These are phyloP conservation scores for Phytophthora europaea DNA, from an alignment of 352 stramenopile species.

Conservation along the genomic window DNA sequence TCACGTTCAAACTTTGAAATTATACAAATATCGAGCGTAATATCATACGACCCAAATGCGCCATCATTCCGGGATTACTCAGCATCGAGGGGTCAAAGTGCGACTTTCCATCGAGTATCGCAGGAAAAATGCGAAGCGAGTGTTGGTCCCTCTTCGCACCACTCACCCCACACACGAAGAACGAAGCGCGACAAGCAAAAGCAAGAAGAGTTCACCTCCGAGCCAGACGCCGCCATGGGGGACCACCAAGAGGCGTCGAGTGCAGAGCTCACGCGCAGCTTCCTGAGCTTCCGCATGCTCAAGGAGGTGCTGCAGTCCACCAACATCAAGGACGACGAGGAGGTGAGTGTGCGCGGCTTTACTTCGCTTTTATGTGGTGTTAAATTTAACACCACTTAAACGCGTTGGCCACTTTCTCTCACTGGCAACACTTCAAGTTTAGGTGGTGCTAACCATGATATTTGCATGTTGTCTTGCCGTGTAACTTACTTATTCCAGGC, in stretches of 20 bases:
- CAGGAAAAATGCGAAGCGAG: slow-evolving; percentile 9
- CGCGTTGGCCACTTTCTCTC: background rate
- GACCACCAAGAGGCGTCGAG: slow-evolving; percentile 41
- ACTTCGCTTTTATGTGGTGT: background rate
- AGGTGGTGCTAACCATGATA: background rate
- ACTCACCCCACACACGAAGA: slow-evolving; percentile 28
- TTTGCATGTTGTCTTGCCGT: background rate
- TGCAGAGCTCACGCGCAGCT: slow-evolving; percentile 62
- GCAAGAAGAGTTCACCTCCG: slow-evolving; percentile 14
- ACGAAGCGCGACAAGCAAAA: slow-evolving; percentile 26
- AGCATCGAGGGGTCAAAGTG: background rate
- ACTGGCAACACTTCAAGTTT: background rate
- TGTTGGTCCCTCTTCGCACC: slow-evolving; percentile 35
- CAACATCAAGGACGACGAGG: slow-evolving; percentile 83
- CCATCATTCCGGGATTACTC: background rate
- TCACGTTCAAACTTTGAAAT: background rate
- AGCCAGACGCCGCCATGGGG: slow-evolving; percentile 29
- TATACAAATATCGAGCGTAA: slow-evolving; percentile 6
- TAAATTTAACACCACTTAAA: slow-evolving; percentile 6
- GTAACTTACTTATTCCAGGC: slow-evolving; percentile 43
- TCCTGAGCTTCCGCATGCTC: slow-evolving; percentile 79
- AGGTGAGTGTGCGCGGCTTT: slow-evolving; percentile 49
- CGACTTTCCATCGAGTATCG: background rate
- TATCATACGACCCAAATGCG: background rate
- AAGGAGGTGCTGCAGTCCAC: slow-evolving; percentile 81